phyloP scores from a whole-genome alignment of 2,329 filamentous ascomycete species.

The Colletotrichum noveboracense region DNA sequence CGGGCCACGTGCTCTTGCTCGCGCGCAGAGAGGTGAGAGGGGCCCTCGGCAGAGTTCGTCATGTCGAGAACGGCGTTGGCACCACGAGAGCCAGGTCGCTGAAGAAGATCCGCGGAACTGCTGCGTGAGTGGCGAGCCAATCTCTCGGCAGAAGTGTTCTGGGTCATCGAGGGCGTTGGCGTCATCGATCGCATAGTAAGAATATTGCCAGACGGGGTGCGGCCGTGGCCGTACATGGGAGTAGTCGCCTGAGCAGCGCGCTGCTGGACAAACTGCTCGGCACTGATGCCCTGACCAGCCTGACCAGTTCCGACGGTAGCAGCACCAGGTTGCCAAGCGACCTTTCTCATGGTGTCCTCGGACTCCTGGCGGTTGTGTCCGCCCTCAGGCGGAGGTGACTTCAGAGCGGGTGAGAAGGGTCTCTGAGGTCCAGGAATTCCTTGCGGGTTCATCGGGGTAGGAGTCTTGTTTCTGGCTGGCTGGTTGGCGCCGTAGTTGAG shows the following conservation, averaged over 20 bases:
- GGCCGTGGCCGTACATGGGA: conserved; percentile 53
- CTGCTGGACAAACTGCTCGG: conserved; percentile 86
- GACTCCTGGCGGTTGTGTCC: conserved; percentile 53
- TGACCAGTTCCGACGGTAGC: conserved; percentile 46
- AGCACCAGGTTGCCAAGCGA: conserved; percentile 81
- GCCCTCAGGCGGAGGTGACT: conserved; percentile 27
- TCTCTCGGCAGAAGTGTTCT: conserved; percentile 46
- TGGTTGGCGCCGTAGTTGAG: conserved; percentile 62
- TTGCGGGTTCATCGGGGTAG: conserved; percentile 28
- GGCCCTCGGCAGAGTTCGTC: conserved; percentile 41
- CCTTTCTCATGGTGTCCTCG: conserved; percentile 64
- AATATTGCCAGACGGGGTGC: conserved; percentile 60
- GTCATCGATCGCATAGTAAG: conserved; percentile 42
- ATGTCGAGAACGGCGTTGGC: conserved; percentile 58
- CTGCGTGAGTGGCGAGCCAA: conserved; percentile 47
- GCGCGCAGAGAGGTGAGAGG: conserved; percentile 75
- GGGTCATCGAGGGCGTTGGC: conserved; percentile 47
- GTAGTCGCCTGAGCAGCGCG: conserved; percentile 60
- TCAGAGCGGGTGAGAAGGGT: conserved; percentile 36
- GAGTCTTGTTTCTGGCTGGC: conserved; percentile 36
- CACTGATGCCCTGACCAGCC: conserved; percentile 63
- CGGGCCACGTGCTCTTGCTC: conserved; percentile 91
- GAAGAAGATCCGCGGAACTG: conserved; percentile 52
- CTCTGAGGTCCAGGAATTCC: conserved; percentile 26
- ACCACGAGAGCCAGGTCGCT: conserved; percentile 64